phyloP scores from a whole-genome alignment of 768 basidiomycete genomes.

The Russula emetica region DNA sequence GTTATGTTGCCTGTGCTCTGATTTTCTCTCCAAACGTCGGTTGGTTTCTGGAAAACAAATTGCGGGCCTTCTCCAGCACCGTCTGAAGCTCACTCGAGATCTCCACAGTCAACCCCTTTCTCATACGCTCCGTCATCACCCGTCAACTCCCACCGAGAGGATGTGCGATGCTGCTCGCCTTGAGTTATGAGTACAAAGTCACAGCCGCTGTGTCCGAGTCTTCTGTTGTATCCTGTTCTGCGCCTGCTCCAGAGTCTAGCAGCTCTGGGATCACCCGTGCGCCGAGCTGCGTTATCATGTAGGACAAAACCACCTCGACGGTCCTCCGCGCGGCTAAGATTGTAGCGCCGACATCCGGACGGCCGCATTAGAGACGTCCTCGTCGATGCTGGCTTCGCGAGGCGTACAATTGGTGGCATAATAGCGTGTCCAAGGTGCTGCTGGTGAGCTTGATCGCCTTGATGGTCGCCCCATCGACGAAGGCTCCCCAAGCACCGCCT shows the following conservation, averaged over 20 bases:
- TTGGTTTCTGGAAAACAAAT: no score
- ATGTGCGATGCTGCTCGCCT: no score
- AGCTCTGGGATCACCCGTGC: constrained; percentile 76
- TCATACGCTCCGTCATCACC: no score
- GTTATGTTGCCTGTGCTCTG: no score
- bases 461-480: constrained; percentile 80
- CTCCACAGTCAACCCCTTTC: no score
- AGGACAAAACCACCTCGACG: constrained; percentile 64
- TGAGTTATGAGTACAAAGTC: no score
- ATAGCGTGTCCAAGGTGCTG: constrained; percentile 60
- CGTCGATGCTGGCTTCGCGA: constrained; percentile 52
- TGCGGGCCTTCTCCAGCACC: no score
- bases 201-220: no score
- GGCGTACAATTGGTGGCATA: constrained; percentile 58
- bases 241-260: constrained; percentile 26
- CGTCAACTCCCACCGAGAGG: no score
- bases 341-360: constrained; percentile 53
- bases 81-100: no score
- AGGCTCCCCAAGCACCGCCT: constrained; percentile 75
- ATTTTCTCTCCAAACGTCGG: no score
- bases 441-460: constrained; percentile 87
- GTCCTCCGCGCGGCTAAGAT: constrained; percentile 54
- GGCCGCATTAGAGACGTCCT: constrained; percentile 32
- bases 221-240: constrained; percentile 41
- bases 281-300: constrained; percentile 70